These are phyloP conservation scores for Gracilaria vermiculophylla DNA, from an alignment of 23 red algal species.

Conservation along the genomic window DNA sequence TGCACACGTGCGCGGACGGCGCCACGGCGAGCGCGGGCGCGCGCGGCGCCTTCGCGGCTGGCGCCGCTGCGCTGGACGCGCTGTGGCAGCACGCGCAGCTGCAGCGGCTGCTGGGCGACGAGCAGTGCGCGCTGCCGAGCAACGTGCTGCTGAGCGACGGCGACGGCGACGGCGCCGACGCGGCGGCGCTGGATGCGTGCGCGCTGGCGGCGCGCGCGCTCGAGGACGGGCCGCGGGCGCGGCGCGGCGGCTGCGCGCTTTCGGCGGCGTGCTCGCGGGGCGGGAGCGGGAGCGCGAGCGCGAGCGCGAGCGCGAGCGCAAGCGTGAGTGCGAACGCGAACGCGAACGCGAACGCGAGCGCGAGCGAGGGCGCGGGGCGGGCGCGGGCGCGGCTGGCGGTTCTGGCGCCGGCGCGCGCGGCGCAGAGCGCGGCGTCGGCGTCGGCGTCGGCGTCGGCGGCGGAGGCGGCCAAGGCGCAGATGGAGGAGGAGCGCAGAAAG, in stretches of 20 bases:
- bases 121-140: neutral
- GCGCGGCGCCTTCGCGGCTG: neutral
- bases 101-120: neutral
- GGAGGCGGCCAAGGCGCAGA: neutral
- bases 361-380: too few relatives aligned
- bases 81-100: neutral
- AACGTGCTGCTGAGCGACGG: neutral
- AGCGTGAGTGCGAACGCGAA: too few relatives aligned
- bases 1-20: neutral
- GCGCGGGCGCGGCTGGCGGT: neutral
- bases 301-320: too few relatives aligned
- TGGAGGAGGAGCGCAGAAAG: constrained; percentile 4
- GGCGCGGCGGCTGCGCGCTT: too few relatives aligned
- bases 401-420: neutral
- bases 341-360: too few relatives aligned
- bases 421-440: neutral
- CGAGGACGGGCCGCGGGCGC: too few relatives aligned
- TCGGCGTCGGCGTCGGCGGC: neutral
- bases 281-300: too few relatives aligned
- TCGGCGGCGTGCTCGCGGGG: too few relatives aligned
- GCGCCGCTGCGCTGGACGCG: neutral
- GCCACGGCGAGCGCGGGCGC: neutral
- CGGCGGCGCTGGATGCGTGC: neutral
- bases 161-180: neutral
- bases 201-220: too few relatives aligned